phyloP scores from a whole-genome alignment of 2,329 filamentous ascomycete genomes.

The Exophiala sp. region DNA sequence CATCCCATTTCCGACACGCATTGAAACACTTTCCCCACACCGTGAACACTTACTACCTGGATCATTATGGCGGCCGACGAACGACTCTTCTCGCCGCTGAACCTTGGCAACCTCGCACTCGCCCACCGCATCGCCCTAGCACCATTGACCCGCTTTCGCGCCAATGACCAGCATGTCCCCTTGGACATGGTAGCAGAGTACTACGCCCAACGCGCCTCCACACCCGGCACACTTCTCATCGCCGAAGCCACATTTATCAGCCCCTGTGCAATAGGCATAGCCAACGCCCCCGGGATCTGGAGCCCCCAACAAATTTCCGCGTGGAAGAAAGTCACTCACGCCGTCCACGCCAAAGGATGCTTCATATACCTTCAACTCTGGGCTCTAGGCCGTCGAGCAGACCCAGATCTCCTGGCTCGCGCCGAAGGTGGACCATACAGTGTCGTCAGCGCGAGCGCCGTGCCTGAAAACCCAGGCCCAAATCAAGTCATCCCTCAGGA shows the following conservation, averaged over 20 bases:
- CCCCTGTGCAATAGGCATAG: neutral
- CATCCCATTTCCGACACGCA: no score
- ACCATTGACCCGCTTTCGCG: slow-evolving; percentile 53
- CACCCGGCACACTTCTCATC: slow-evolving; percentile 32
- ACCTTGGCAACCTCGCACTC: slow-evolving; percentile 44
- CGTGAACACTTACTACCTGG: no score
- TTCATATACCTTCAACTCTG: slow-evolving; percentile 41
- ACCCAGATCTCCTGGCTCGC: slow-evolving; percentile 25
- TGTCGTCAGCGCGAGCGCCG: slow-evolving; percentile 8
- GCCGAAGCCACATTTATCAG: slow-evolving; percentile 31
- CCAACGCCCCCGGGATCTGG: slow-evolving; percentile 22
- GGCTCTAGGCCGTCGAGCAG: slow-evolving; percentile 49
- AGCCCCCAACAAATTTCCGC: slow-evolving; percentile 41
- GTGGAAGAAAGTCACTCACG: slow-evolving; percentile 52
- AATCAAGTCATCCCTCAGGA: slow-evolving; percentile 25
- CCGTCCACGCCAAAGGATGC: slow-evolving; percentile 50
- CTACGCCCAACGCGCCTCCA: slow-evolving; percentile 38
- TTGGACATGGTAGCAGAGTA: slow-evolving; percentile 38
- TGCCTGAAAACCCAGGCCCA: neutral
- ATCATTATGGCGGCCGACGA: neutral
- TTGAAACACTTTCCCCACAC: no score
- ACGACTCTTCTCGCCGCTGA: slow-evolving; percentile 42
- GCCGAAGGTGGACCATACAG: slow-evolving; percentile 7
- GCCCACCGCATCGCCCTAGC: slow-evolving; percentile 52
- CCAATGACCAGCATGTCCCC: slow-evolving; percentile 42